phyloP scores from a whole-genome alignment of 352 stramenopile species.

The Globisporangium cylindrosporum region DNA sequence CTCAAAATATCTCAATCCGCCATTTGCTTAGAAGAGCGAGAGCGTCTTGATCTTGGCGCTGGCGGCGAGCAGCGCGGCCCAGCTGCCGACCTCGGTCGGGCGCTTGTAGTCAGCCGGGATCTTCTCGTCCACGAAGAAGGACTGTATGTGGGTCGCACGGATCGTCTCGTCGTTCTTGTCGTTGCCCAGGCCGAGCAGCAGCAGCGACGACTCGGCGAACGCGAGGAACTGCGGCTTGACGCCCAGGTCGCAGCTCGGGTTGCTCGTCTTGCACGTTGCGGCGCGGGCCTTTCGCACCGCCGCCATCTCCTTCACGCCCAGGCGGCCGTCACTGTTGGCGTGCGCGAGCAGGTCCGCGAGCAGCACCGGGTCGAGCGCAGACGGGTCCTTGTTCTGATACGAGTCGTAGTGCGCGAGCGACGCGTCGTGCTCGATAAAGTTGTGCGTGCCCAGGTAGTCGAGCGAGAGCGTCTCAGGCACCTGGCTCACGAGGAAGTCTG shows the following conservation, averaged over 20 bases:
- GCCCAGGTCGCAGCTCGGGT: constrained; percentile 22
- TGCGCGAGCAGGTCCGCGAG: constrained; percentile 15
- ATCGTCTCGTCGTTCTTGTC: constrained; percentile 20
- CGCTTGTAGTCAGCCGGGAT: constrained; percentile 28
- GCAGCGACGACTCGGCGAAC: constrained; percentile 29
- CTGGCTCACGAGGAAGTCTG: constrained; percentile 9
- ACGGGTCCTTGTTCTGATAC: constrained; percentile 20
- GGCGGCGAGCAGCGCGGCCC: constrained; percentile 11
- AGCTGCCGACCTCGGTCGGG: constrained; percentile 17
- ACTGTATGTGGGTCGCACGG: constrained; percentile 10
- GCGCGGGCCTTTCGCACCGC: constrained; percentile 11
- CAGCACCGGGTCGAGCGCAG: constrained; percentile 15
- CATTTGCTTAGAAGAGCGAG: constrained; percentile 3
- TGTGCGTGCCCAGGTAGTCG: constrained; percentile 22
- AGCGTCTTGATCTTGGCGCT: constrained; percentile 20
- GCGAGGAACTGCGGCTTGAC: constrained; percentile 19
- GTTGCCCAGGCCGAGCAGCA: constrained; percentile 25
- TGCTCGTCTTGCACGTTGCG: constrained; percentile 15
- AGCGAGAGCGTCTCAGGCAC: constrained; percentile 10
- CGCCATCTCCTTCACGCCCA: constrained; percentile 3
- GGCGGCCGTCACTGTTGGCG: constrained; percentile 9
- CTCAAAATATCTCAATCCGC: neutral
- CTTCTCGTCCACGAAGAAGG: constrained; percentile 31
- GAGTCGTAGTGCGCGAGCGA: constrained; percentile 31
- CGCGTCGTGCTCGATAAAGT: constrained; percentile 33